Conservation (phyloP, 2,329 filamentous ascomycete species). For the Endothia cerciana region DNA sequence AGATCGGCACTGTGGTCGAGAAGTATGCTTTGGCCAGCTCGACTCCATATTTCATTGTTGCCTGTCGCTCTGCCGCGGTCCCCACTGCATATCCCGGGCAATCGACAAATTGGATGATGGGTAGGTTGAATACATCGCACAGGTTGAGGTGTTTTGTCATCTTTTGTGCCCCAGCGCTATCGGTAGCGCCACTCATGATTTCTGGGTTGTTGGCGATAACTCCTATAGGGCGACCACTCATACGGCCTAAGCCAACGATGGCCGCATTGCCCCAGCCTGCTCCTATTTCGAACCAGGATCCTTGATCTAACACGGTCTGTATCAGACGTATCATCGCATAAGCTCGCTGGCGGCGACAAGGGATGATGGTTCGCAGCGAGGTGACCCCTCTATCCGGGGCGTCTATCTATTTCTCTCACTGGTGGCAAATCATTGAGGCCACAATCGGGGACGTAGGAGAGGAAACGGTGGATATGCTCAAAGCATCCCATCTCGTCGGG, state of each 20-base stretch:
- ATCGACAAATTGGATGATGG: conserved; percentile 62
- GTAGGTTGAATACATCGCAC: conserved; percentile 68
- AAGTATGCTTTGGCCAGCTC: conserved; percentile 65
- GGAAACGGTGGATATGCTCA: conserved; percentile 59
- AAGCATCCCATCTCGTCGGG: conserved; percentile 64
- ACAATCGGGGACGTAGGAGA: conserved; percentile 61
- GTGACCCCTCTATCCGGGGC: conserved; percentile 52
- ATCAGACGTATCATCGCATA: conserved; percentile 64
- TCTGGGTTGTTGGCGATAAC: conserved; percentile 65
- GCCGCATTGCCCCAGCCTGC: conserved; percentile 64
- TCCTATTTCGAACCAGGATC: conserved; percentile 67
- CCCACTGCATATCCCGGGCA: conserved; percentile 52
- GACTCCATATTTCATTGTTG: conserved; percentile 68
- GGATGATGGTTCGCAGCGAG: conserved; percentile 58
- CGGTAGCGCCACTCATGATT: conserved; percentile 63
- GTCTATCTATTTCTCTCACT: conserved; percentile 48
- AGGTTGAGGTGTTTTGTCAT: conserved; percentile 63
- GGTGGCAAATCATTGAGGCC: conserved; percentile 59
- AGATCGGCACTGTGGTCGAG: conserved; percentile 64
- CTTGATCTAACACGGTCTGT: conserved; percentile 56
- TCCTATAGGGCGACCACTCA: conserved; percentile 61
- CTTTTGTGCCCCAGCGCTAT: conserved; percentile 64
- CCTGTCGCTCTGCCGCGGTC: conserved; percentile 63
- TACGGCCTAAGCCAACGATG: conserved; percentile 62
- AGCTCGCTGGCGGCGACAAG: conserved; percentile 60